phyloP scores from a whole-genome alignment of 441 rosid species.

The Corymbia calophylla region DNA sequence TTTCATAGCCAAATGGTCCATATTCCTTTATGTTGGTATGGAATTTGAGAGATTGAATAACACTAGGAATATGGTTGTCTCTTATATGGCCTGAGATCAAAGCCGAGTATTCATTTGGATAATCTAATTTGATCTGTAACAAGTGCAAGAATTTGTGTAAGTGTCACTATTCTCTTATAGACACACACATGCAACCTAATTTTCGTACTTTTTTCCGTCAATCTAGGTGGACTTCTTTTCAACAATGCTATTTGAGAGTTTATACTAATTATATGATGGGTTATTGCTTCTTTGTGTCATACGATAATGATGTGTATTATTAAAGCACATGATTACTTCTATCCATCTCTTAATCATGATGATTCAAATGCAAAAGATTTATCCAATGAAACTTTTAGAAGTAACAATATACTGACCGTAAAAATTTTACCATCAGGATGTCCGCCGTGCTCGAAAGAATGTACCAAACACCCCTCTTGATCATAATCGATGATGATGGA shows the following conservation, averaged over 20 bases:
- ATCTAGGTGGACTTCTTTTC: background rate
- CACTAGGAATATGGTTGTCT: background rate
- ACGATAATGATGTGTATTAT: background rate
- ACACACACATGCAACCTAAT: background rate
- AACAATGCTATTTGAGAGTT: background rate
- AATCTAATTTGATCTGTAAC: background rate
- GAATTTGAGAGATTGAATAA: background rate
- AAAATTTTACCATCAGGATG: background rate
- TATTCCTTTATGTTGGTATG: background rate
- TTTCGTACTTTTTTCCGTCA: background rate
- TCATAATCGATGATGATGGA: background rate
- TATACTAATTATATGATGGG: background rate
- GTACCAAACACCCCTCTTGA: background rate
- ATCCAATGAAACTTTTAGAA: background rate
- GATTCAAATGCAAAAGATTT: background rate
- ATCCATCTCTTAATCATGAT: background rate
- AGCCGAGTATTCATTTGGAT: background rate
- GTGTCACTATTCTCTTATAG: background rate
- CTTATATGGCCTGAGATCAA: background rate
- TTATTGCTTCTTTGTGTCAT: background rate
- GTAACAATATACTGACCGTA: background rate
- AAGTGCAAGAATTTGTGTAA: background rate
- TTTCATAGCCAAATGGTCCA: background rate
- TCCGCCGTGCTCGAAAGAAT: background rate
- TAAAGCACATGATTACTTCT: background rate